Conservation (phyloP, 2,329 filamentous ascomycete genomes). For the Endothia cerciana region DNA sequence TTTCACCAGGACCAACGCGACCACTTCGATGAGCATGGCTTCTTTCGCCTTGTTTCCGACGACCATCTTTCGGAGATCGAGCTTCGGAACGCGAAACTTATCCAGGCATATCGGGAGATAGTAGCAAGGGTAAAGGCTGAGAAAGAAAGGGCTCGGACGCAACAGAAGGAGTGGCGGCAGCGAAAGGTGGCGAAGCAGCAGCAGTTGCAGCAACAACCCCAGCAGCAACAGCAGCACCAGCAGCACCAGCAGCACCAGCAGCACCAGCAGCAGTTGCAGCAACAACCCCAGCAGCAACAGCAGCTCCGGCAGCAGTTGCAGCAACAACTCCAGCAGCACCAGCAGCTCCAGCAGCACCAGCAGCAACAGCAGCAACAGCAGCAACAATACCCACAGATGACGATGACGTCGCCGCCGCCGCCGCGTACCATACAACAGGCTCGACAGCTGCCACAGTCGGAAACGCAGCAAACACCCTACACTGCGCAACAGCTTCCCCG, state of each 20-base stretch:
- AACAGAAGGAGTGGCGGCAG: too few relatives aligned
- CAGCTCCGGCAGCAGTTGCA: neutral
- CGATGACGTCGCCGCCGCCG: neutral
- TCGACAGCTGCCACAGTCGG: slow-evolving; percentile 17
- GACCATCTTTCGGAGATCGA: slow-evolving; percentile 23
- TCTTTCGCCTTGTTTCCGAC: slow-evolving; percentile 2
- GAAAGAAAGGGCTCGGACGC: neutral
- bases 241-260: slow-evolving; percentile 6
- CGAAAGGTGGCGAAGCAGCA: neutral
- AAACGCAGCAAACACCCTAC: slow-evolving; percentile 24
- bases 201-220: neutral
- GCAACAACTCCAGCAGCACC: slow-evolving; percentile 8
- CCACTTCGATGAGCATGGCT: slow-evolving; percentile 22
- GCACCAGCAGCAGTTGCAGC: slow-evolving; percentile 10
- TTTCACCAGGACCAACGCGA: slow-evolving; percentile 34
- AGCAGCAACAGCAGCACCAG: slow-evolving; percentile 6
- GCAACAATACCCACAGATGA: slow-evolving; percentile 1
- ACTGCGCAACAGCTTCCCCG: slow-evolving; percentile 1
- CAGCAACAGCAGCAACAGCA: slow-evolving; percentile 21
- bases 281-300: slow-evolving; percentile 5
- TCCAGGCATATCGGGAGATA: slow-evolving; percentile 26
- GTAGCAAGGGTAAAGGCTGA: slow-evolving; percentile 4
- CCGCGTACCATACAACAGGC: slow-evolving; percentile 20
- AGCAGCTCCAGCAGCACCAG: slow-evolving; percentile 5
- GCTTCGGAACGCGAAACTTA: slow-evolving; percentile 29